Conservation (phyloP, 192 early-diverging fungal species). For the Umbelopsis isabellina region DNA sequence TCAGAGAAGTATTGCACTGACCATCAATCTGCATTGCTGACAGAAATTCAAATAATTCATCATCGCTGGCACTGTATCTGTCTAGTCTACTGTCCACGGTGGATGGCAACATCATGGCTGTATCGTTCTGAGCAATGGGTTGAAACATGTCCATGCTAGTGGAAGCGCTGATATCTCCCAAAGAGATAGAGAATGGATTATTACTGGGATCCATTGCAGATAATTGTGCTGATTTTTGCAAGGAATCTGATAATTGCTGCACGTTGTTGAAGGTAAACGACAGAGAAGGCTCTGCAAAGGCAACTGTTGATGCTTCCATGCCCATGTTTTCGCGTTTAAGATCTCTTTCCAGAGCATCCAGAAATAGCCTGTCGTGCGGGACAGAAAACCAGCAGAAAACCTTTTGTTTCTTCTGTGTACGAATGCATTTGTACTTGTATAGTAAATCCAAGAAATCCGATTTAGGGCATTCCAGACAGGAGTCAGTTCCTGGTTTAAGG, state of each 20-base stretch:
- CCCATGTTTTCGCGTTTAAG: conserved; percentile 78
- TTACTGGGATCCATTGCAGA: conserved; percentile 17
- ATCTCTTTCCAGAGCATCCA: conserved; percentile 81
- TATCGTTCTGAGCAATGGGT: background rate
- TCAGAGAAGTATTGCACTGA: background rate
- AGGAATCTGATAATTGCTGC: conserved; percentile 36
- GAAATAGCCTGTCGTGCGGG: conserved; percentile 74
- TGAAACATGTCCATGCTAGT: background rate
- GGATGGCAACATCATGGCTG: background rate
- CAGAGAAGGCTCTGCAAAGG: conserved; percentile 28
- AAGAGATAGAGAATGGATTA: conserved; percentile 11
- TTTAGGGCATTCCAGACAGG: conserved; percentile 71
- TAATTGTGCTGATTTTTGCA: conserved; percentile 33
- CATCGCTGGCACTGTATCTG: conserved; percentile 2
- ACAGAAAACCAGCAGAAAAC: conserved; percentile 86
- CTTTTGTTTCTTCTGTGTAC: conserved; percentile 90
- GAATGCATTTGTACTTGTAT: conserved; percentile 79
- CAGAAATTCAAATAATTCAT: conserved; percentile 8
- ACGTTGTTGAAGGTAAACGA: conserved; percentile 25
- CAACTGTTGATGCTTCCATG: conserved; percentile 64
- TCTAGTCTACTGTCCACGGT: background rate
- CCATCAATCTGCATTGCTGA: conserved; percentile 19
- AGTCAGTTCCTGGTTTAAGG: conserved; percentile 79
- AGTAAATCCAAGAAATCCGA: conserved; percentile 82
- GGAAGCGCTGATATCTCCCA: background rate